Evolutionary conservation across 306 rosid species (phyloP).

Genomic region (Senna siamea): DNA sequence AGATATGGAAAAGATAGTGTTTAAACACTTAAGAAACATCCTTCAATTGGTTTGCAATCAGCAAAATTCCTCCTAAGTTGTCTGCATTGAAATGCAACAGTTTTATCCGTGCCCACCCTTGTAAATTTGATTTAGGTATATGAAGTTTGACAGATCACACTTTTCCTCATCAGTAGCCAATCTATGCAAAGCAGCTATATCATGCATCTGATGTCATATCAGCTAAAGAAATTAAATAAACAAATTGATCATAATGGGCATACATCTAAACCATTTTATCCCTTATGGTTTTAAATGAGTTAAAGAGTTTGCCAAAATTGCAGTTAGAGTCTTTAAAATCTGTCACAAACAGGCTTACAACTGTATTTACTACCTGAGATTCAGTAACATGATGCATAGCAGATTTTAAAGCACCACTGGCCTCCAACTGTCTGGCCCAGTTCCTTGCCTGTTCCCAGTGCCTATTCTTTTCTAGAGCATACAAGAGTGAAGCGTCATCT

Average conservation of each 20-base stretch:
- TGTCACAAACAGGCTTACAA: conserved; percentile 43
- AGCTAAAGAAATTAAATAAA: conserved; percentile 32
- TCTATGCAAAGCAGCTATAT: conserved; percentile 29
- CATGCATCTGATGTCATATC: conserved; percentile 21
- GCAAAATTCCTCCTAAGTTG: conserved; percentile 5
- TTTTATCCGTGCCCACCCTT: conserved; percentile 16
- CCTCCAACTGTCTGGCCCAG: conserved; percentile 97
- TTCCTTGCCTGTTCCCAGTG: conserved; percentile 97
- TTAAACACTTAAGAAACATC: conserved; percentile 15
- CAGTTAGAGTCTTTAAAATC: conserved; percentile 4
- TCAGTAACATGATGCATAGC: conserved; percentile 87
- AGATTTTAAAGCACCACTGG: conserved; percentile 84
- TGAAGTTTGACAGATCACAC: conserved; percentile 25
- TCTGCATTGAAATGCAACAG: conserved; percentile 16
- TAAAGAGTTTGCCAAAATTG: conserved; percentile 28
- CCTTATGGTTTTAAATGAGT: conserved; percentile 14
- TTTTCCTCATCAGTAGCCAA: conserved; percentile 7
- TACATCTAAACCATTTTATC: conserved; percentile 30
- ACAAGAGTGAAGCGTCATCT: conserved; percentile 87
- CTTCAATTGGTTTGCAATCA: conserved; percentile 18
- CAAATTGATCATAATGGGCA: conserved; percentile 2
- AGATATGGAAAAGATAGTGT: neutral
- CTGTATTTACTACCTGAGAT: conserved; percentile 71
- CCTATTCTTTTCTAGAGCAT: conserved; percentile 78
- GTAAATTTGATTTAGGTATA: conserved; percentile 32